phyloP scores from a whole-genome alignment of 352 stramenopile species.

The Elongisporangium anandrum region DNA sequence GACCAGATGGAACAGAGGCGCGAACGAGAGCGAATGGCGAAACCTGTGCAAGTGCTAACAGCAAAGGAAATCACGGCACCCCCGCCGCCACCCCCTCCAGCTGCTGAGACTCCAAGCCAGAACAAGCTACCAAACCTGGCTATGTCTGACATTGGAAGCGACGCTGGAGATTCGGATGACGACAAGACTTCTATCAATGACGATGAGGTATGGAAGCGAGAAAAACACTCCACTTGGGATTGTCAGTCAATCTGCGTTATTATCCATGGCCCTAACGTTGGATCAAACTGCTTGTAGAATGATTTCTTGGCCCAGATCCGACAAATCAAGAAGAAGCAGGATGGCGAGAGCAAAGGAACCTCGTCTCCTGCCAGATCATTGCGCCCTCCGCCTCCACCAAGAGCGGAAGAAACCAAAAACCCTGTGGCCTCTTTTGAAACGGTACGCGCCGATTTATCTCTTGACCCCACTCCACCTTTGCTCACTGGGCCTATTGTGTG shows the following conservation, averaged over 20 bases:
- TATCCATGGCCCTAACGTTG: slow-evolving; percentile 2
- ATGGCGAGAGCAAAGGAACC: slow-evolving; percentile 22
- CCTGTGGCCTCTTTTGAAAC: slow-evolving; percentile 61
- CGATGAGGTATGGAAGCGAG: slow-evolving; percentile 32
- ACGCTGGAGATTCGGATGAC: slow-evolving; percentile 37
- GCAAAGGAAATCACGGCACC: slow-evolving; percentile 71
- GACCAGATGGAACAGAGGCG: slow-evolving; percentile 78
- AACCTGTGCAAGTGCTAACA: slow-evolving; percentile 71
- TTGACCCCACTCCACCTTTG: background rate
- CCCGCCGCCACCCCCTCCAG: slow-evolving; percentile 37
- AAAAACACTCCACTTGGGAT: background rate
- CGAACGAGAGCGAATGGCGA: slow-evolving; percentile 62
- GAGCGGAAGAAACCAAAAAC: slow-evolving; percentile 48
- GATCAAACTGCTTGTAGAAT: slow-evolving; percentile 20
- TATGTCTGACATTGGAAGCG: slow-evolving; percentile 81
- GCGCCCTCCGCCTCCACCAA: slow-evolving; percentile 24
- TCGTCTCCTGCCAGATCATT: slow-evolving; percentile 16
- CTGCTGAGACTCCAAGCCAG: slow-evolving; percentile 27
- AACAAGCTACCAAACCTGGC: slow-evolving; percentile 62
- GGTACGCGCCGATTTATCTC: slow-evolving; percentile 14
- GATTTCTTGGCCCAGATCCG: slow-evolving; percentile 78
- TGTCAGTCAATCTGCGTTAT: background rate
- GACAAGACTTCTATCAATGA: slow-evolving; percentile 59
- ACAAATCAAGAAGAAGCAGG: slow-evolving; percentile 82
- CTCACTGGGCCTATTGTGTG: slow-evolving; percentile 4